Base-by-base conservation (phyloP, 306 rosid species). In the Malus sieversii region DNA sequence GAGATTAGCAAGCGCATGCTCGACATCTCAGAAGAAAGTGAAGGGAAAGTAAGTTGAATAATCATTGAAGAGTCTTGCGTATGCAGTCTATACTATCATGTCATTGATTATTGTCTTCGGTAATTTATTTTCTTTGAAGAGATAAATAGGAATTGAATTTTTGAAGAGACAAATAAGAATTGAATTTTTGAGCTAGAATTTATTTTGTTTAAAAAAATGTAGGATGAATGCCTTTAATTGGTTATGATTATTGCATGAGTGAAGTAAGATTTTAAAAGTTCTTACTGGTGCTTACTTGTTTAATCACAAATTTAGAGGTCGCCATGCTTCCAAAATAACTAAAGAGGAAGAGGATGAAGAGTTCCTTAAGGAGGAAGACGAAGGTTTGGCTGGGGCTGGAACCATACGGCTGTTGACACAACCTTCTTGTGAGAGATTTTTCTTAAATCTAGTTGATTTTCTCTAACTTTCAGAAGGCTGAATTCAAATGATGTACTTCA, bases 311-410 rank as follows among this genome's bases (percentile, higher is more conserved):
- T 46, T 80, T 71, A 92, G 97, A 91, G 99, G 99, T 52, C 99
- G 99, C 33, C 99, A 95, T 88, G 97, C 97, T 35, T 95, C 97
- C 19, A 95, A 95, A 85, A 53, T 90, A 51, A 95, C 98, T n/a
- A 97, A 95, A 82, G 97, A 95, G 79, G 99, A 95, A 79, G 99
- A 95, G 75, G 99, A 95, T 75, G 97, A 95, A 84, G 97, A 92
- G 66, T 95, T 81, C 76, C 97, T 95, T n/a, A 95, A 92, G 76
- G 99, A 90, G 84, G 97, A 95, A 82, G 98, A 95, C 83, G 98
- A 88, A 74, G 88, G 96, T 68, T 79, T 92, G 70, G 75, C 93
- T 63, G 90, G 90, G 78, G 55, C 87, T 4, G 90, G 90, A 62
- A 92, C 73, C 75, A 95, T 97, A 15, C 88, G 99, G 65, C 87